Conservation (phyloP, 805 yeast species). For the Saturnispora saitoi region DNA sequence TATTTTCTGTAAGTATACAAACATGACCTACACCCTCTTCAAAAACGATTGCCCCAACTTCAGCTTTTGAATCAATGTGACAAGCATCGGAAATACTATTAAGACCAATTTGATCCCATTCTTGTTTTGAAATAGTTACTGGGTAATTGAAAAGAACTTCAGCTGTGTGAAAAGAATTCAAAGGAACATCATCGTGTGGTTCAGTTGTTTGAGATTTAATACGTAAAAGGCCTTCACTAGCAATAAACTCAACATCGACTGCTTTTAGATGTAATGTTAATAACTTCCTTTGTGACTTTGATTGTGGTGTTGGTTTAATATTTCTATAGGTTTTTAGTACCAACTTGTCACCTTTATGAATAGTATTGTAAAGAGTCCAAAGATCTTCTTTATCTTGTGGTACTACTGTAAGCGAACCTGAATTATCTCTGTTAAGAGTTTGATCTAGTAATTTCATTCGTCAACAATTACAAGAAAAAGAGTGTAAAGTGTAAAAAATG, state of each 20-base stretch:
- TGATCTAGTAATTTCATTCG: slow-evolving; percentile 49
- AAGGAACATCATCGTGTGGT: slow-evolving; percentile 67
- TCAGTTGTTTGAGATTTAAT: slow-evolving; percentile 68
- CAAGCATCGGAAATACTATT: slow-evolving; percentile 61
- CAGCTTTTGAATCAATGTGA: slow-evolving; percentile 72
- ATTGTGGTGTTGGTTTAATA: slow-evolving; percentile 32
- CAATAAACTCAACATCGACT: slow-evolving; percentile 68
- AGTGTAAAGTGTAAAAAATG: neutral
- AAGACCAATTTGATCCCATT: slow-evolving; percentile 70
- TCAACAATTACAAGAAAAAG: neutral
- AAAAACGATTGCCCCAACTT: slow-evolving; percentile 85
- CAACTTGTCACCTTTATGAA: slow-evolving; percentile 69
- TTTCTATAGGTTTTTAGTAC: slow-evolving; percentile 62
- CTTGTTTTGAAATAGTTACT: slow-evolving; percentile 60
- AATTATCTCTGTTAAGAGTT: slow-evolving; percentile 45
- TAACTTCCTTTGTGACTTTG: slow-evolving; percentile 39
- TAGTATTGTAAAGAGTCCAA: slow-evolving; percentile 77
- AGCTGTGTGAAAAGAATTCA: slow-evolving; percentile 83
- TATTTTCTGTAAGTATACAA: slow-evolving; percentile 79
- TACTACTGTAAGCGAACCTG: slow-evolving; percentile 56
- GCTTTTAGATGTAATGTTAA: slow-evolving; percentile 54
- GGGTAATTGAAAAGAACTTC: slow-evolving; percentile 64
- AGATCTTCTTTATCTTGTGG: slow-evolving; percentile 90
- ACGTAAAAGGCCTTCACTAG: slow-evolving; percentile 68
- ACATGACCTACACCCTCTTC: slow-evolving; percentile 94